Conservation (phyloP, 169 alveolate species). For the Cryptosporidium canis region DNA sequence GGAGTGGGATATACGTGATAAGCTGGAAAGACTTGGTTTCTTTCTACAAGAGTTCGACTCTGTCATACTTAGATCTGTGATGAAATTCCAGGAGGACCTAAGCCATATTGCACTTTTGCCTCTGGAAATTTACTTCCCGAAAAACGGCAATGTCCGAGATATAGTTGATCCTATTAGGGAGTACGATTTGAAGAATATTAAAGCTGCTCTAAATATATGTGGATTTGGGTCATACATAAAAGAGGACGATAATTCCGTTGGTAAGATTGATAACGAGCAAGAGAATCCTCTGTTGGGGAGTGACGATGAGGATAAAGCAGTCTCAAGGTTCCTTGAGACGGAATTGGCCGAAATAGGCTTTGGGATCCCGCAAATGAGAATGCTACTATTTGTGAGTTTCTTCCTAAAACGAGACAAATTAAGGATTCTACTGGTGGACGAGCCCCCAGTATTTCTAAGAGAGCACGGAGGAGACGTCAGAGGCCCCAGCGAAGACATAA, state of each 20-base stretch:
- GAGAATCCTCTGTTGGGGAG: not conserved
- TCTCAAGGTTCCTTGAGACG: not conserved
- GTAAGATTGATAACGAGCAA: not conserved
- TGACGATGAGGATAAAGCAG: not conserved
- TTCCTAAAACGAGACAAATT: conserved; percentile 17
- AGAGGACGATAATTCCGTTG: not conserved
- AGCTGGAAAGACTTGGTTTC: conserved; percentile 1
- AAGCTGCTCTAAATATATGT: conserved; percentile 47
- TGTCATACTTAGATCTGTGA: not conserved
- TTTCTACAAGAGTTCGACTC: conserved; percentile 23
- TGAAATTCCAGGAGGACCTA: conserved; percentile 11
- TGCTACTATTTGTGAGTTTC: conserved; percentile 50
- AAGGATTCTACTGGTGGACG: conserved; percentile 50
- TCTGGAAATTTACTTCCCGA: conserved; percentile 29
- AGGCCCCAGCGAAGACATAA: not conserved
- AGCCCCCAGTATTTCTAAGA: conserved; percentile 58
- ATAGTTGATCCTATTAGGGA: conserved; percentile 41
- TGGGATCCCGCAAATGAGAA: conserved; percentile 46
- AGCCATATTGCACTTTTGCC: conserved; percentile 36
- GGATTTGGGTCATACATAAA: conserved; percentile 48
- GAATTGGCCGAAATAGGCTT: not conserved
- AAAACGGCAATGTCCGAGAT: conserved; percentile 18
- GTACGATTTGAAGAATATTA: not conserved
- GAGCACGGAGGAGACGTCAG: not conserved
- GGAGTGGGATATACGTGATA: not conserved